Evolutionary conservation across 148 eudicot genomes (phyloP), one percentile per base, ranked within the genome.

Genomic region (Selenicereus undatus): DNA sequence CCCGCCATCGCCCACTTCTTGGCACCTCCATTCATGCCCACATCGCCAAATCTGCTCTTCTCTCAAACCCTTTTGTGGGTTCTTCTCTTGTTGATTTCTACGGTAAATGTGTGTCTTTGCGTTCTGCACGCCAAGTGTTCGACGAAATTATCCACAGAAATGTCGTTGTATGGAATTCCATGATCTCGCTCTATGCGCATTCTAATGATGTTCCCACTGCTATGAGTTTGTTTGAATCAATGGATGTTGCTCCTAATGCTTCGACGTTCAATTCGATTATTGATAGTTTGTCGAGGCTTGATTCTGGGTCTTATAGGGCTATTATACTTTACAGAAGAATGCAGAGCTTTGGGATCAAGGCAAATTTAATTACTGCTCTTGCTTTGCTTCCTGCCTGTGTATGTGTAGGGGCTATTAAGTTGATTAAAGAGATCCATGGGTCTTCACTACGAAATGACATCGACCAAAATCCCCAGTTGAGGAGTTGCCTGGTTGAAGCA

Each of bases 401-500:
- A 36, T 58, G 81, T 30, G 5, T 88, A 12, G 89, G 86, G 30
- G 82, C 78, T 32, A 48, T 89, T 20, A 81, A 73, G 56, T 81
- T 86, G 81, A 84, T 89, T 32, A 89, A 80, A 51, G 88, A 88
- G 65, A 77, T 87, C 27, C 92, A 89, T 62, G 90, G 89, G 65
- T 83, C 83, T 66, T 79, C 86, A 0, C 17, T 89, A 8, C 81
- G 88, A 71, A 86, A 83, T 26, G 56, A 27, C 26, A 79, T 89
- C 78, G 88, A 83, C 64, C 77, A 81, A 0, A 79, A 86, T 75
- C 76, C 88, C 4, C 92, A 89, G 52, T 80, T 89, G 27, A 88
- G 88, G 71, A 88, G 90, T 74, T 87, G 88, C 78, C 81, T 89
- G 20, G 92, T 89, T 12, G 92, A 89, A 83, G 86, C 85, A 8